phyloP scores from a whole-genome alignment of 768 basidiomycete genomes.

The Daedaleopsis sinensis region DNA sequence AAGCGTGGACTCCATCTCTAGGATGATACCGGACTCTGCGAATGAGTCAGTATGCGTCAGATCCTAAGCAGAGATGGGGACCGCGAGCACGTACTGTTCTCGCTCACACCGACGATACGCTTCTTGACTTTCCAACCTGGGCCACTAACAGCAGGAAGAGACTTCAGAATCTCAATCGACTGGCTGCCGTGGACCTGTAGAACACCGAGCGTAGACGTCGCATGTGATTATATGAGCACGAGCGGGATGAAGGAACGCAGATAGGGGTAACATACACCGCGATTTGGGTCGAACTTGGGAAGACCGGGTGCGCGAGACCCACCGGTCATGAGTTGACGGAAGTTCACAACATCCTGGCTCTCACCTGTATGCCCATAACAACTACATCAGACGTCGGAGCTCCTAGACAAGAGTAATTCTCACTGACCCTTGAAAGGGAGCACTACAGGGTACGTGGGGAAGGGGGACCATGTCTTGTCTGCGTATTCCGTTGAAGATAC shows the following conservation, averaged over 20 bases:
- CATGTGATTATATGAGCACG: neutral
- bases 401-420: conserved; percentile 1
- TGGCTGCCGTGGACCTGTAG: conserved; percentile 77
- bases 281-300: conserved; percentile 70
- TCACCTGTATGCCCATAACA: conserved; percentile 40
- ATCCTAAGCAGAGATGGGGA: neutral
- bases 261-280: conserved; percentile 51
- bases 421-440: conserved; percentile 72
- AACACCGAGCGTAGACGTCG: no score
- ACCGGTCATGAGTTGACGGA: conserved; percentile 50
- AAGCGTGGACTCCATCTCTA: conserved; percentile 65
- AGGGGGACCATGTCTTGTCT: conserved; percentile 72
- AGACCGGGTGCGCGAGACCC: conserved; percentile 57
- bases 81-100: conserved; percentile 67
- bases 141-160: conserved; percentile 76
- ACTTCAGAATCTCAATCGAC: conserved; percentile 76
- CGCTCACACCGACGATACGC: conserved; percentile 68
- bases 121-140: conserved; percentile 76
- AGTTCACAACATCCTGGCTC: conserved; percentile 69
- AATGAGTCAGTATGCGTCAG: neutral
- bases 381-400: neutral
- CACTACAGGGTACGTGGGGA: conserved; percentile 88
- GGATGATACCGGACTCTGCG: conserved; percentile 73
- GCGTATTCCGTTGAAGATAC: neutral
- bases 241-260: neutral